Base-by-base conservation (phyloP, 1,284 basidiomycete genomes). In the Papiliotrema flavescens region DNA sequence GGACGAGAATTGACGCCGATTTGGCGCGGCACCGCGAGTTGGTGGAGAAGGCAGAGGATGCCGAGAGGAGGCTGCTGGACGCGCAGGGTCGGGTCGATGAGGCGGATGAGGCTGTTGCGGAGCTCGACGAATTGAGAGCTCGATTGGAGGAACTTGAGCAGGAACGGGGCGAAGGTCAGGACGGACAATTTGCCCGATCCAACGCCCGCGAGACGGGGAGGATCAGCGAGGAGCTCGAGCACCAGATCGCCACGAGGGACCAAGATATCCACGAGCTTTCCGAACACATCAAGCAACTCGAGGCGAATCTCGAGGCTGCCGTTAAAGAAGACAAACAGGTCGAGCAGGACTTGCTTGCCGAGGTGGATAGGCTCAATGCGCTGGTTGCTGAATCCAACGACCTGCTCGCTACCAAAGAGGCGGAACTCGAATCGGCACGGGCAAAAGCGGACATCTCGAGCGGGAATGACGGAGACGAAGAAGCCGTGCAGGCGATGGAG, bases 401-500 rank as follows among this genome's bases (percentile, higher is more conserved):
- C 13, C 28, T 45, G 3, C 46, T 71, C 5, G 53, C 56, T 15
- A 56, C 60, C n/a, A 65, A 62, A 40, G 67, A 71, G 24, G 49
- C 57, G 8, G 67, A 69, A 42, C 50, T 74, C 8, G 69, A 70
- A 36, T 48, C 55, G 4, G 53, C 70, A 17, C 48, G 54, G 35
- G 62, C 56, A 13, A 56, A 57, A 43, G 22, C 23, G 41, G 19
- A 24, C 15, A 17, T 39, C 3, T 32, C 45, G 24, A 32, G 22
- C 13, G 40, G 36, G 23, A 41, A 49, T 28, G 28, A 3, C 7
- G 59, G 48, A 20, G 52, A 58, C 53, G 54, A 46, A 54, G 81
- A 56, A 81, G 79, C 32, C 54, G 71, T n/a, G 60, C 76, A 40
- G 46, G 57, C 3, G 64, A 78, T 94, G 41, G 88, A 93, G 69